These are phyloP conservation scores for Orbilia oligospora DNA, from an alignment of 2,329 filamentous ascomycete species.

Conservation along the genomic window DNA sequence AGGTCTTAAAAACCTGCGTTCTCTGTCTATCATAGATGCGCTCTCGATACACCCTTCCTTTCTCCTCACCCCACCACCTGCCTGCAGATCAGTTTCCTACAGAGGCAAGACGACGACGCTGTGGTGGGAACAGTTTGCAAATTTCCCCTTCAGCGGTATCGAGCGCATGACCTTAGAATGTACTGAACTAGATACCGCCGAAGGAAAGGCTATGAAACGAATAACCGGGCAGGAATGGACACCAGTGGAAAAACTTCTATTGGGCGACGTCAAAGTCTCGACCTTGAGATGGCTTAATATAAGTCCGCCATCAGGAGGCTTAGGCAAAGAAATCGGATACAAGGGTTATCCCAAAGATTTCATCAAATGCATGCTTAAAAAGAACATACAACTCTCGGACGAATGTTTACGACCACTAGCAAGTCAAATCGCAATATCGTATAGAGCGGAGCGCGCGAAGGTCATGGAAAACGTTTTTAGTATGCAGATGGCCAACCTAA, in stretches of 20 bases:
- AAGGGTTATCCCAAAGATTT: constrained; percentile 1
- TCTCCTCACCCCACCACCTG: no score
- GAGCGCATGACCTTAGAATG: no score
- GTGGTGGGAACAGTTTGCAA: no score
- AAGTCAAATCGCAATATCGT: not conserved
- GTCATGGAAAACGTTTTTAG: not conserved
- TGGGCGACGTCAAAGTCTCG: not conserved
- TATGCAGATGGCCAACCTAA: not conserved
- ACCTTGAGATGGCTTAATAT: not conserved
- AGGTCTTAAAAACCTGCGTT: no score
- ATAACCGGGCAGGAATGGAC: no score
- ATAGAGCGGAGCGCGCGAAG: not conserved
- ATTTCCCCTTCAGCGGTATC: no score
- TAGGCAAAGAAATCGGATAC: not conserved
- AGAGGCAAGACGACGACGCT: no score
- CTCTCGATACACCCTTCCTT: no score
- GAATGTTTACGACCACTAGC: not conserved
- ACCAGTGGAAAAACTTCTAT: not conserved
- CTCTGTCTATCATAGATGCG: no score
- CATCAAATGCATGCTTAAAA: not conserved
- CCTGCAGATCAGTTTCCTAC: no score
- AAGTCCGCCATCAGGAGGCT: not conserved
- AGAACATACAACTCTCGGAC: not conserved
- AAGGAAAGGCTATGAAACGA: no score
- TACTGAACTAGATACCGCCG: no score